phyloP scores from a whole-genome alignment of 768 basidiomycete species.

The Suillus cothurnatus region DNA sequence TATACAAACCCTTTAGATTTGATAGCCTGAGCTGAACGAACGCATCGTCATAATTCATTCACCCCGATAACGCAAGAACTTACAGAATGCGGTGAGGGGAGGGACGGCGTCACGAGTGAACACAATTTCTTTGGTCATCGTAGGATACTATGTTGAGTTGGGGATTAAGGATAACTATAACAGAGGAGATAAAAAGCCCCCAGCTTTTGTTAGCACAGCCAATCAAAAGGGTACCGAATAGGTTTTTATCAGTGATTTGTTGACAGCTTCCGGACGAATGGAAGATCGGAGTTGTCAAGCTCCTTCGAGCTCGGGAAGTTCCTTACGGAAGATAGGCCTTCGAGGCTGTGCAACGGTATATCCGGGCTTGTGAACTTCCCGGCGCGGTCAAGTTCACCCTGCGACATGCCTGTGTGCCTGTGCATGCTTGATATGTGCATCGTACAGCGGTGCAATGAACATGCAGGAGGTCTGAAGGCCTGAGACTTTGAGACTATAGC shows the following conservation, averaged over 20 bases:
- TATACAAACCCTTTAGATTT: constrained; percentile 38
- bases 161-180: not conserved
- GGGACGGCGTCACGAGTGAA: constrained; percentile 34
- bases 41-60: not conserved
- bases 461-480: not conserved
- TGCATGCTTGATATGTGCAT: not conserved
- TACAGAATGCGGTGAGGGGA: constrained; percentile 38
- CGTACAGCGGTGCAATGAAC: not conserved
- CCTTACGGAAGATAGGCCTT: not conserved
- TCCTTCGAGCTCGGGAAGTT: not conserved
- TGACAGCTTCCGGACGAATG: not conserved
- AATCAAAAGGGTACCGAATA: not conserved
- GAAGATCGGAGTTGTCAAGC: not conserved
- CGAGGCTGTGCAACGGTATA: not conserved
- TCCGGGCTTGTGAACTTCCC: not conserved
- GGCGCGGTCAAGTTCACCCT: not conserved
- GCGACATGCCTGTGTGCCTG: not conserved
- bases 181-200: not conserved
- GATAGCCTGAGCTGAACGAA: constrained; percentile 38
- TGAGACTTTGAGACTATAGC: not conserved
- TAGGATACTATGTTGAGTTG: not conserved
- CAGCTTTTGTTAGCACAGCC: not conserved
- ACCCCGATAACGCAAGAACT: not conserved
- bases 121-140: constrained; percentile 34
- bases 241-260: not conserved